Conservation (phyloP, 2,329 filamentous ascomycete genomes). For the Torrubiella hemipterigena region DNA sequence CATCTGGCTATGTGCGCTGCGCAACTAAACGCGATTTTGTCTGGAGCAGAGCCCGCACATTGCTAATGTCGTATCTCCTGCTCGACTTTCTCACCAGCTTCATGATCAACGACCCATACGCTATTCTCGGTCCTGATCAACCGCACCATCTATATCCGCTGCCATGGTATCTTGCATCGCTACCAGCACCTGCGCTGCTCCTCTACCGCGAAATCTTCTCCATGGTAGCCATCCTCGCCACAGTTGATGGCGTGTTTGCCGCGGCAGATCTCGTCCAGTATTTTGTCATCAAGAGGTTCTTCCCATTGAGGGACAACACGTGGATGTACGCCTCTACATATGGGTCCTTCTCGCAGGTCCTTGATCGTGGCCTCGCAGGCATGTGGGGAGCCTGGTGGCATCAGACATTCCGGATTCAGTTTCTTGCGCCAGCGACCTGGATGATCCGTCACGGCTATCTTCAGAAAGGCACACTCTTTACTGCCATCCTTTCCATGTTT, state of each 20-base stretch:
- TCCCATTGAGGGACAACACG: constrained; percentile 37
- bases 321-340: constrained; percentile 44
- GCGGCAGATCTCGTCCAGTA: constrained; percentile 46
- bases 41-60: constrained; percentile 26
- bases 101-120: constrained; percentile 71
- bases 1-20: constrained; percentile 32
- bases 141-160: constrained; percentile 16
- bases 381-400: constrained; percentile 89
- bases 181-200: constrained; percentile 31
- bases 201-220: constrained; percentile 45
- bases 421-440: constrained; percentile 46
- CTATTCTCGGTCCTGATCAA: constrained; percentile 39
- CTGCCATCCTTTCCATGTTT: constrained; percentile 17
- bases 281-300: constrained; percentile 32
- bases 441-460: constrained; percentile 29
- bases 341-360: constrained; percentile 40
- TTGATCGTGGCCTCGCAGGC: constrained; percentile 62
- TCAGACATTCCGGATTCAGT: constrained; percentile 70
- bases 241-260: constrained; percentile 49
- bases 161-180: constrained; percentile 27
- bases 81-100: constrained; percentile 59
- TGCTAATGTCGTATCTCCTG: constrained; percentile 48
- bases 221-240: constrained; percentile 42
- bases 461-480: constrained; percentile 13
- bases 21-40: constrained; percentile 32